phyloP scores from a whole-genome alignment of 2,329 filamentous ascomycete species.

The Talaromyces sp. region DNA sequence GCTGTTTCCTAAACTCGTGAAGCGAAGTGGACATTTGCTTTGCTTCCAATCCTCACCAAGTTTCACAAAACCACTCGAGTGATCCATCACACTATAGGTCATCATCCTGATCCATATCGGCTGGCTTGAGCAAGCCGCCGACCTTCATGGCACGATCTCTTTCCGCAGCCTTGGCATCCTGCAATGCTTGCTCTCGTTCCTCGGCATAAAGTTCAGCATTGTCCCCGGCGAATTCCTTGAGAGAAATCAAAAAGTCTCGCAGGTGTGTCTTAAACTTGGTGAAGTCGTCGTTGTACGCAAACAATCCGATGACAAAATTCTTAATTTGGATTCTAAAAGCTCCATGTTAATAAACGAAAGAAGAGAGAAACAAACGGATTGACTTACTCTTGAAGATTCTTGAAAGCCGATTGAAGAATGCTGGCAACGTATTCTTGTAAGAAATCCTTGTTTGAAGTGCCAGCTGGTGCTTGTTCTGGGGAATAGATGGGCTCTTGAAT shows the following conservation, averaged over 20 bases:
- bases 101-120: constrained; percentile 85
- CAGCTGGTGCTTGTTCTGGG: constrained; percentile 73
- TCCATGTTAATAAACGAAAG: background rate
- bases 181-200: constrained; percentile 88
- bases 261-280: constrained; percentile 94
- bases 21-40: background rate
- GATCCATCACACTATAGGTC: constrained; percentile 71
- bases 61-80: constrained; percentile 29
- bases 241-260: constrained; percentile 92
- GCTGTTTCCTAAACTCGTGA: background rate
- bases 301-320: constrained; percentile 84
- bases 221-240: constrained; percentile 95
- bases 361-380: constrained; percentile 3
- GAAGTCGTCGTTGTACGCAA: constrained; percentile 81
- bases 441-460: constrained; percentile 88
- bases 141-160: constrained; percentile 92
- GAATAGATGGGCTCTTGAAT: constrained; percentile 89
- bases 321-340: constrained; percentile 72
- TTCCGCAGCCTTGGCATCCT: constrained; percentile 80
- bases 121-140: constrained; percentile 91
- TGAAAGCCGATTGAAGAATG: constrained; percentile 84
- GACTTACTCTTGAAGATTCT: constrained; percentile 83
- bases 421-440: constrained; percentile 81
- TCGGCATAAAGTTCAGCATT: constrained; percentile 91
- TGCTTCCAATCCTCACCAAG: background rate